Evolutionary conservation across 2,329 filamentous ascomycete genomes (phyloP), one percentile per base, ranked within the genome.

Genomic region (Alternaria longipes): DNA sequence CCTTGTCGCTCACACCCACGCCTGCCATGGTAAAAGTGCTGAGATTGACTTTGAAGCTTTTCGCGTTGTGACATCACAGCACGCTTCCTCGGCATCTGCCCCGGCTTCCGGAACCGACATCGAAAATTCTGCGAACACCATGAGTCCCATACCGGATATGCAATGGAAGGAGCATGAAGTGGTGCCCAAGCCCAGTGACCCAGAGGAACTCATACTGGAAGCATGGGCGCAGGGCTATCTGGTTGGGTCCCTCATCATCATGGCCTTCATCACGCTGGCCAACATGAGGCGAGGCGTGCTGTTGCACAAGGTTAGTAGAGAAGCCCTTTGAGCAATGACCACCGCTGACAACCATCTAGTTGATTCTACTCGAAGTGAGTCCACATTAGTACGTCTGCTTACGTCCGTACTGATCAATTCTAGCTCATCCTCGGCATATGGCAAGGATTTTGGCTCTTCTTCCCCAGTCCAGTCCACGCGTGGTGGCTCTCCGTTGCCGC

Each of bases 401-500:
- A 36, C 40, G 20, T 26, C 55, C 62, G 22, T 51, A 26, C 36
- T 40, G 30, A 62, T 41, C 45, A 38, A 44, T 32, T 64, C 71
- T 18, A 86, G 85, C 78, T 88, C 16, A 65, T 88, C n/a, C 78
- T 87, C 5, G 86, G 84, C 5, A 80, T 86, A 60, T 82, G 83
- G 52, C 85, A 88, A 69, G 86, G 86, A 8, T 86, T 86, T 60
- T 88, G 87, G 72, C 84, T 87, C 36, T 89, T 89, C 75, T 82
- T 84, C 55, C 78, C 82, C 62, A 81, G 80, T 8, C 85, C 85
- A 0, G 80, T 80, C 3, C 89, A 88, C 69, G 86, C 85, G 50
- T 90, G 88, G 88, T 90, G 88, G 75, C 80, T 90, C 3, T 87
- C 86, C 2, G 79, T 82, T 24, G 87, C 85, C 3, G 87, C 86